phyloP scores from a whole-genome alignment of 2,329 filamentous ascomycete species.

The Seiridium cupressi region DNA sequence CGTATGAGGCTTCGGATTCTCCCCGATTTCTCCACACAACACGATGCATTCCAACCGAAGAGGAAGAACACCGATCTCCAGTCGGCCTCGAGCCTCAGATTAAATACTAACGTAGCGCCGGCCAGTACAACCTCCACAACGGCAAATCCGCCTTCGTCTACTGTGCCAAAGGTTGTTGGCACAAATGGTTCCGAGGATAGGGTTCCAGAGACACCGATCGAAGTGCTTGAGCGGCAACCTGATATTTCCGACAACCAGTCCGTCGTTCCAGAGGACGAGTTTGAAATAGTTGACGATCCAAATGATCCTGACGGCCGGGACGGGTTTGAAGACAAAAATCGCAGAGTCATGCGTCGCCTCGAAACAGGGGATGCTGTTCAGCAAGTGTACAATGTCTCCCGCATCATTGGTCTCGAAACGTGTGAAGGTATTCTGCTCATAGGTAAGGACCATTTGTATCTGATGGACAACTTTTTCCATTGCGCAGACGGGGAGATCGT shows the following conservation, averaged over 20 bases:
- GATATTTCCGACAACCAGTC: slow-evolving; percentile 23
- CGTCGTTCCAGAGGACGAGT: slow-evolving; percentile 75
- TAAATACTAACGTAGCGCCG: slow-evolving; percentile 20
- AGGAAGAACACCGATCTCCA: slow-evolving; percentile 54
- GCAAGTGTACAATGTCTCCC: slow-evolving; percentile 91
- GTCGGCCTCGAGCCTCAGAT: slow-evolving; percentile 32
- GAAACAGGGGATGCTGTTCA: slow-evolving; percentile 90
- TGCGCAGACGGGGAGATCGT: slow-evolving; percentile 94
- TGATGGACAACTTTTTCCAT: slow-evolving; percentile 96
- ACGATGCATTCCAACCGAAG: slow-evolving; percentile 82
- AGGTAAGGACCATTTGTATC: slow-evolving; percentile 87
- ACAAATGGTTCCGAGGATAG: not conserved
- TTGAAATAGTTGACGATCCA: slow-evolving; percentile 92
- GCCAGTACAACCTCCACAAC: slow-evolving; percentile 13
- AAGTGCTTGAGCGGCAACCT: slow-evolving; percentile 13
- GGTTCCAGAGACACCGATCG: slow-evolving; percentile 8
- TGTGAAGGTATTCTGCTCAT: slow-evolving; percentile 92
- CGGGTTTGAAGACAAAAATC: slow-evolving; percentile 94
- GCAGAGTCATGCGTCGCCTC: slow-evolving; percentile 93
- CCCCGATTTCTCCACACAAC: slow-evolving; percentile 67
- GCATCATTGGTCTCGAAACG: slow-evolving; percentile 89
- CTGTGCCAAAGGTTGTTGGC: slow-evolving; percentile 13
- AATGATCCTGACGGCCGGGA: slow-evolving; percentile 74
- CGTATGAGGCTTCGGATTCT: slow-evolving; percentile 88
- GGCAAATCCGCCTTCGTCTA: slow-evolving; percentile 13